These are phyloP conservation scores for Ascochyta pisi DNA, from an alignment of 2,329 filamentous ascomycete species.

Conservation along the genomic window DNA sequence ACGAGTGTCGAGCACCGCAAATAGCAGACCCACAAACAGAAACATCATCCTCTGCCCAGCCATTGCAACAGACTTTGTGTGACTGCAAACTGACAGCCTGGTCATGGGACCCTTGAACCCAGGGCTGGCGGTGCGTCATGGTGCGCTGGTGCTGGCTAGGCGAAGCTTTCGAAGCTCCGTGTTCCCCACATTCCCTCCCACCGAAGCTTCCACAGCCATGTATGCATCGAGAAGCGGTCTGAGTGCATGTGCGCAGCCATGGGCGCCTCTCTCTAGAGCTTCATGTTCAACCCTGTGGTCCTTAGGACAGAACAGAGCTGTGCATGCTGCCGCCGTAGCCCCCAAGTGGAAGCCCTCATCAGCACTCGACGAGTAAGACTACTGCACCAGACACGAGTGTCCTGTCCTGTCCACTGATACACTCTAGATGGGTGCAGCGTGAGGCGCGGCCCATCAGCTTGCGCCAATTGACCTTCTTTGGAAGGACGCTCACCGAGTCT, in stretches of 20 bases:
- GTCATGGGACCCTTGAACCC: conserved; percentile 8
- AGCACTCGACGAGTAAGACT: conserved; percentile 64
- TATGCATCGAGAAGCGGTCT: conserved; percentile 13
- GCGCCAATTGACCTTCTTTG: conserved; percentile 96
- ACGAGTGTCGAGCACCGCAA: background rate
- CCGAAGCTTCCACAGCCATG: conserved; percentile 31
- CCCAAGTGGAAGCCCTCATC: conserved; percentile 66
- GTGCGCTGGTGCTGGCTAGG: conserved; percentile 1
- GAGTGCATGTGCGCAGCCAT: conserved; percentile 14
- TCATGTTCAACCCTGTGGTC: background rate
- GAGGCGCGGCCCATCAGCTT: conserved; percentile 95
- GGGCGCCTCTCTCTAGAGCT: conserved; percentile 17
- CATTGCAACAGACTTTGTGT: background rate
- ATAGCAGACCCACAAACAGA: background rate
- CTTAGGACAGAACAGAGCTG: conserved; percentile 14
- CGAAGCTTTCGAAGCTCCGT: conserved; percentile 18
- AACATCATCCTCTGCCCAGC: background rate
- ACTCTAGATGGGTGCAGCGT: conserved; percentile 82
- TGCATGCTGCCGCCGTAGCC: conserved; percentile 45
- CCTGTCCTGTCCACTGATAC: conserved; percentile 12
- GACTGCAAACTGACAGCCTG: background rate
- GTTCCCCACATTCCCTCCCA: conserved; percentile 23
- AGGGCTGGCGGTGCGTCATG: conserved; percentile 11
- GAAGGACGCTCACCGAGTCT: conserved; percentile 86
- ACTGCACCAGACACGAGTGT: background rate